Base-by-base conservation (phyloP, 2,329 filamentous ascomycete genomes). In the Curvularia sp. region DNA sequence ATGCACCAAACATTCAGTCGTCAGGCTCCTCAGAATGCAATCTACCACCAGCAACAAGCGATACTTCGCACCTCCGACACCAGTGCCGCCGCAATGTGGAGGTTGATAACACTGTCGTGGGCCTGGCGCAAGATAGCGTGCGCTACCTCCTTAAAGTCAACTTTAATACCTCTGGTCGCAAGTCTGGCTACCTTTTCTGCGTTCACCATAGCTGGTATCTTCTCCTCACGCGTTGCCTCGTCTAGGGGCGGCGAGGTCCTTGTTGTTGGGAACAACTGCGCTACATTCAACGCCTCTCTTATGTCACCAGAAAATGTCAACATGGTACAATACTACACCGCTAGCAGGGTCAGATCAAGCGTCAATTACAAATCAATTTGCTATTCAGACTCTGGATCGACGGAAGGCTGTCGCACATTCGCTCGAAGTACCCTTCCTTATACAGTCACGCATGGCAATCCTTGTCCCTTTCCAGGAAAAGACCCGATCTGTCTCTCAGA, bases 211-310 rank as follows among this genome's bases (percentile, higher is more conserved):
- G 65, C 72, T 1, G 72, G 74, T 36, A 64, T 78, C 5, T 75
- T 77, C 52, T 77, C 75, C 9, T 75, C 75, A 0, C 69, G 70
- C 10, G 66, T 79, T 45, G 71, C 76, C 4, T 73, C 73, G 18
- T 57, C 67, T n/a, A 68, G 69, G 2, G 75, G 74, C 2, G 69
- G 75, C 25, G 66, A 77, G 45, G 72, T 75, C 1, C 62, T 79
- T 0, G 62, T 78, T 2, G 57, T 53, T 12, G 65, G 66, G 25
- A 43, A 59, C 15, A 55, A 58, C 19, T 69, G 64, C 18, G 55
- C 57, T 7, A 38, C 55, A 5, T 42, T 42, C 18, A 61, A 38
- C n/a, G 46, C 25, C 28, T 21, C 57, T 3, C 49, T 65, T 12
- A 2, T 51, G 5, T 61, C 63, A 10, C 42, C 46, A n/a, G 48